phyloP scores from a whole-genome alignment of 1,284 basidiomycete genomes.

The Sporisorium sorghi region DNA sequence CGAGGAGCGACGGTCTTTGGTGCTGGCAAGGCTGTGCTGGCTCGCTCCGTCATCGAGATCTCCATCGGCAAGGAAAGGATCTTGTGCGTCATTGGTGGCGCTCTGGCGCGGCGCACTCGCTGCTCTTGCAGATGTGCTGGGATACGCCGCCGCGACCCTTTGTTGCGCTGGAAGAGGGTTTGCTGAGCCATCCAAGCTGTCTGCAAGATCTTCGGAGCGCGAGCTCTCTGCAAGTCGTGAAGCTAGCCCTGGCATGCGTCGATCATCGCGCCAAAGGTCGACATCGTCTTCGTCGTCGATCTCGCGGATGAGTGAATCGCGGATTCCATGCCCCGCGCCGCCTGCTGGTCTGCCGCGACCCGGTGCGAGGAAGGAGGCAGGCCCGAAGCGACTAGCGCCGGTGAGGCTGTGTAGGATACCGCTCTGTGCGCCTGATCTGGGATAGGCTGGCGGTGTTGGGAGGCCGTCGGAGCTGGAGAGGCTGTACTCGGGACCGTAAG shows the following conservation, averaged over 20 bases:
- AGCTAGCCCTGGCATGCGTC: conserved; percentile 39
- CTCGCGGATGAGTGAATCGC: conserved; percentile 53
- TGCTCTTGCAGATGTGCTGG: not conserved
- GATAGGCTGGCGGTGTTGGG: conserved; percentile 36
- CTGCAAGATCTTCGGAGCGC: conserved; percentile 29
- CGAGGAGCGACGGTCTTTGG: conserved; percentile 20
- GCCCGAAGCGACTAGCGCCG: conserved; percentile 49
- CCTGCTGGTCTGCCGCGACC: conserved; percentile 22
- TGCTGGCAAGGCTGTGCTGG: conserved; percentile 40
- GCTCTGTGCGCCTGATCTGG: conserved; percentile 30
- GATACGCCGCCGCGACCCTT: not conserved
- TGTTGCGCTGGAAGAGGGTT: conserved; percentile 12
- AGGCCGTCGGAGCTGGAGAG: conserved; percentile 57
- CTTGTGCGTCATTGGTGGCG: conserved; percentile 29
- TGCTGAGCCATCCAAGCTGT: conserved; percentile 38
- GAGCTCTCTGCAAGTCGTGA: conserved; percentile 40
- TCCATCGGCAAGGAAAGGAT: conserved; percentile 54
- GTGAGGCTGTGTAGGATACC: conserved; percentile 49
- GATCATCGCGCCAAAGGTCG: conserved; percentile 54
- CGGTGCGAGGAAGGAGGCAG: conserved; percentile 36
- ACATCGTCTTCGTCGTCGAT: conserved; percentile 58
- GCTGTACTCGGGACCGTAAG: conserved; percentile 51
- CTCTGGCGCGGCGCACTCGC: not conserved
- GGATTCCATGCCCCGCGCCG: conserved; percentile 19
- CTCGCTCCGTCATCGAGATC: conserved; percentile 44